A percentile compares a stretch with the other conserved stretches of the same genome.
phyloP scores from a whole-genome alignment of 345 rosid species.

The Gynandropsis gynandra region DNA sequence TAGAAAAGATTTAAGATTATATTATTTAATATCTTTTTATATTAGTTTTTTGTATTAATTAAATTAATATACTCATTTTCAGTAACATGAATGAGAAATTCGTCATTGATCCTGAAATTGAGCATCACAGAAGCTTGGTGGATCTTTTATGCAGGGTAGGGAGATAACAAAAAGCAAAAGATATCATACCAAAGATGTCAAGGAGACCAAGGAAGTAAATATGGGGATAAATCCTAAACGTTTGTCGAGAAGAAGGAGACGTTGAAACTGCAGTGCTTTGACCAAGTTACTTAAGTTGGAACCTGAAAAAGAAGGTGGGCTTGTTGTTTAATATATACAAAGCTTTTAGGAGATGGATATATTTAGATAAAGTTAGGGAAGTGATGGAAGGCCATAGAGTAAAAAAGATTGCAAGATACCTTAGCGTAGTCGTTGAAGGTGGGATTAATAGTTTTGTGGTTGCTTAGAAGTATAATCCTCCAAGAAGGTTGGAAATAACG shows the following conservation, averaged over 20 bases:
- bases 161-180: no score
- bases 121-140: no score
- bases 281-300: slow-evolving; percentile 33
- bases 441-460: slow-evolving; percentile 26
- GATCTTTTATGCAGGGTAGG: no score
- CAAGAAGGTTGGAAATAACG: slow-evolving; percentile 24
- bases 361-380: slow-evolving; percentile 25
- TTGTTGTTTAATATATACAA: slow-evolving; percentile 36
- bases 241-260: slow-evolving; percentile 28
- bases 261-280: slow-evolving; percentile 32
- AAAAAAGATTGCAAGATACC: slow-evolving; percentile 34
- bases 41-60: no score
- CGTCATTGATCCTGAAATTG: no score
- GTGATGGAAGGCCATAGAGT: slow-evolving; percentile 34
- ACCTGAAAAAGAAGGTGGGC: slow-evolving; percentile 37
- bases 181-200: no score
- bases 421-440: slow-evolving; percentile 28
- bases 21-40: no score
- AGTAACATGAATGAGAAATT: no score
- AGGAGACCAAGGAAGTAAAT: slow-evolving; percentile 22
- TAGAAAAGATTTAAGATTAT: no score
- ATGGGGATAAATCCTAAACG: slow-evolving; percentile 36
- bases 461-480: slow-evolving; percentile 25
- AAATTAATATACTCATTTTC: no score
- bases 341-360: slow-evolving; percentile 30